These are phyloP conservation scores for Aureobasidium sp. DNA, from an alignment of 2,329 filamentous ascomycete species.

Conservation along the genomic window DNA sequence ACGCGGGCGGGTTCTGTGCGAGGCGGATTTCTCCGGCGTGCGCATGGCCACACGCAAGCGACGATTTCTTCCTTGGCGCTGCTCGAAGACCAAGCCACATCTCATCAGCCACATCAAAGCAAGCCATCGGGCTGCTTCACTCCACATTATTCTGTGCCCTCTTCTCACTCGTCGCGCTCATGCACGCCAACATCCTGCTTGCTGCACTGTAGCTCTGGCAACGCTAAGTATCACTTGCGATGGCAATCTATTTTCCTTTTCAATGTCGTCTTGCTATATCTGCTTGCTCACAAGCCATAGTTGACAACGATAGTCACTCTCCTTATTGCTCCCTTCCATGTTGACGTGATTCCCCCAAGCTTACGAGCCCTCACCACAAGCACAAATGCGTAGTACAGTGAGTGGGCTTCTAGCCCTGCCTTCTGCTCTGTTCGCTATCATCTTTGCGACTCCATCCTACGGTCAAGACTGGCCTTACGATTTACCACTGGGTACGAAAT, in stretches of 20 bases:
- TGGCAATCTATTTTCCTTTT: conserved; percentile 8
- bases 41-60: background rate
- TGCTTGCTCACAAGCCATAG: background rate
- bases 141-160: too few relatives aligned
- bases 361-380: background rate
- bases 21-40: too few relatives aligned
- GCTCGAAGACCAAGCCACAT: too few relatives aligned
- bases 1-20: background rate
- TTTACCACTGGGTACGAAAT: conserved; percentile 36
- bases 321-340: background rate
- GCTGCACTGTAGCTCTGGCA: conserved; percentile 9
- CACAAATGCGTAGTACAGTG: background rate
- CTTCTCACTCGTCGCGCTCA: background rate
- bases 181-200: background rate
- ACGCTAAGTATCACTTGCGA: conserved; percentile 5
- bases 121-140: too few relatives aligned
- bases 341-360: background rate
- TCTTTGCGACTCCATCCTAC: conserved; percentile 14
- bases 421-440: background rate
- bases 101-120: too few relatives aligned
- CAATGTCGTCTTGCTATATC: background rate
- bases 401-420: background rate
- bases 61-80: background rate
- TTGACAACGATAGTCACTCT: background rate
- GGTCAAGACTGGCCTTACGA: conserved; percentile 38